phyloP scores from a whole-genome alignment of 2,329 filamentous ascomycete species.

The Phialocephala subalpina region DNA sequence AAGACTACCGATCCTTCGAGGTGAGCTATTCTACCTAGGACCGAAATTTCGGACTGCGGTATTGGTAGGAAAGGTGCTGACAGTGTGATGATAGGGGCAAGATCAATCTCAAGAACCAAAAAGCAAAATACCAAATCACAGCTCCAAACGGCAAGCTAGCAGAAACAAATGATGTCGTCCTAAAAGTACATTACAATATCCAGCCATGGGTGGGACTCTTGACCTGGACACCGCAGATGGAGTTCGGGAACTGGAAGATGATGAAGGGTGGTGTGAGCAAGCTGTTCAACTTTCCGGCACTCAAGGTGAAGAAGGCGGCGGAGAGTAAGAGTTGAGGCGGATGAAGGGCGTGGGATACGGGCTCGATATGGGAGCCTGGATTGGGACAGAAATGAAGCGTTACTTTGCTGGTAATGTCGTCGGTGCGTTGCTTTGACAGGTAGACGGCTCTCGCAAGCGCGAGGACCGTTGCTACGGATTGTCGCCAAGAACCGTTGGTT shows the following conservation, averaged over 20 bases:
- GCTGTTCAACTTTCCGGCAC: conserved; percentile 68
- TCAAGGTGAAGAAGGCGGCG: conserved; percentile 56
- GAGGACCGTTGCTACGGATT: too few relatives aligned
- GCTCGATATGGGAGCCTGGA: neutral
- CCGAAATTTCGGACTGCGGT: neutral
- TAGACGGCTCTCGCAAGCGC: too few relatives aligned
- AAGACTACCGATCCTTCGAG: conserved; percentile 61
- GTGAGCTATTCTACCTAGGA: conserved; percentile 29
- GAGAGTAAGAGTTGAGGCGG: neutral
- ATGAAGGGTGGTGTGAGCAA: conserved; percentile 71
- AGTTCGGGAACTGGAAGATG: conserved; percentile 69
- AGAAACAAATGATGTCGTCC: conserved; percentile 73
- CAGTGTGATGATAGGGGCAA: conserved; percentile 62
- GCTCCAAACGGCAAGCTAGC: conserved; percentile 84
- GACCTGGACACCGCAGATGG: conserved; percentile 73
- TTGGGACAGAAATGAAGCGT: neutral
- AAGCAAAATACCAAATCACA: conserved; percentile 96
- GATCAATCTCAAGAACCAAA: conserved; percentile 81
- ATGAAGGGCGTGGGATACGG: neutral
- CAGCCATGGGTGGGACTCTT: conserved; percentile 95
- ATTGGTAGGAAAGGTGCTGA: neutral
- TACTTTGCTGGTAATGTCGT: neutral
- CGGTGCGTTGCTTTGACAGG: neutral
- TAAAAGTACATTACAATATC: conserved; percentile 93
- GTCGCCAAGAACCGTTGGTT: too few relatives aligned